Percentiles rank a stretch among this genome's conserved stretches.
Evolutionary conservation across 768 basidiomycete species (phyloP).

Genomic region (Rhodotorula toruloides): DNA sequence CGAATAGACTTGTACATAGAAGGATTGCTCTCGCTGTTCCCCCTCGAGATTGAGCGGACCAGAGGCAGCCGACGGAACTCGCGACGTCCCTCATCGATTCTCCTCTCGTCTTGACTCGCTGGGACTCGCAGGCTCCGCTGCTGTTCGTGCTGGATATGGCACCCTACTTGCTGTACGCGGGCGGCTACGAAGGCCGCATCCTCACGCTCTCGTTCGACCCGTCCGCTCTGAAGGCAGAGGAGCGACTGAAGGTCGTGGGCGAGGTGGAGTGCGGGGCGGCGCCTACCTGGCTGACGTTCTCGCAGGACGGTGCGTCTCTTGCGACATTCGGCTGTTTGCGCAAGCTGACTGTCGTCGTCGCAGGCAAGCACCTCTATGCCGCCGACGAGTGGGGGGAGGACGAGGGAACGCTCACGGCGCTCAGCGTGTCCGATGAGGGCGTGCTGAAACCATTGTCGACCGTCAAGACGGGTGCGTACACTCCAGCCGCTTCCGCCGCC

Average conservation of each 20-base stretch:
- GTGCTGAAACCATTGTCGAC: not conserved
- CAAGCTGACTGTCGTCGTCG: not conserved
- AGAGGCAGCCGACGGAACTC: no score
- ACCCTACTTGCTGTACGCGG: slow-evolving; percentile 10
- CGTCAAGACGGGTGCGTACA: not conserved
- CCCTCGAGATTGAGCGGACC: not conserved
- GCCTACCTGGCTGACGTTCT: slow-evolving; percentile 28
- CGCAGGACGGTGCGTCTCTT: slow-evolving; percentile 5
- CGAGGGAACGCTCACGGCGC: slow-evolving; percentile 4
- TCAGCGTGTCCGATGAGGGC: not conserved
- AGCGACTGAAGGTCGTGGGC: not conserved
- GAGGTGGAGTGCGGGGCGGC: not conserved
- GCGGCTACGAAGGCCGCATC: slow-evolving; percentile 23
- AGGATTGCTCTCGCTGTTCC: not conserved
- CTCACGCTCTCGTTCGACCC: slow-evolving; percentile 23
- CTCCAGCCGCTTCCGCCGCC: not conserved
- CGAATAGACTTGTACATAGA: not conserved
- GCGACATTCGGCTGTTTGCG: no score
- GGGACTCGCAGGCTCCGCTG: not conserved
- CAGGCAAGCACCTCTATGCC: slow-evolving; percentile 10
- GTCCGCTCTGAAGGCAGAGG: not conserved
- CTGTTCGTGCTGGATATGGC: not conserved
- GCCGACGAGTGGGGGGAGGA: slow-evolving; percentile 21
- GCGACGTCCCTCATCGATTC: not conserved
- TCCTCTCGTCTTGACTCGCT: not conserved